Evolutionary conservation across 139 green algal species (phyloP), one percentile per base, ranked within the genome.

Genomic region (Tetradesmus obliquus): DNA sequence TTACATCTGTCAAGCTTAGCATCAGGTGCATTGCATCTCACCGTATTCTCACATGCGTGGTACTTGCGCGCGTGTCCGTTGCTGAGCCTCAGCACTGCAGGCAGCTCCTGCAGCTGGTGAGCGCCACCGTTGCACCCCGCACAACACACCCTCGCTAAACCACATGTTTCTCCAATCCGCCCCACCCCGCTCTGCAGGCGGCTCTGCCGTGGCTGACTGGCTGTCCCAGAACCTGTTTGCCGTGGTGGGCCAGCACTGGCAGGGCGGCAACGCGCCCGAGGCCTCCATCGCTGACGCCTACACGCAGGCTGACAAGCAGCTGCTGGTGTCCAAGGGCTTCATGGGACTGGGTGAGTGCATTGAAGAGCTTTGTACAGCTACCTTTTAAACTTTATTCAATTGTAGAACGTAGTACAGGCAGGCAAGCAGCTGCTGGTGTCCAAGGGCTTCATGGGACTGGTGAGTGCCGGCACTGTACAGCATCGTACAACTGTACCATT

Each of bases 401-500:
- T 76, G 15, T 76, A 24, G 9, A 6, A 62, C n/a, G 83, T 57
- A 57, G 6, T 55, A 51, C 91, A 89, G 51, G 94, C 95, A 15
- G 96, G 98, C 86, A 90, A 89, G 80, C 91, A 94, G 88, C 93
- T 98, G 86, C 93, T 98, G 88, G 22, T 90, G 15, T 92, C 93
- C 51, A 96, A 96, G 86, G 86, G 97, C 45, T 98, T 99, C 88
- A 95, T 98, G 92, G 97, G 96, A 54, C 92, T 97, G 88, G 94
- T 90, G 55, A 79, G 91, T 79, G 0, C 71, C 8, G 58, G 2
- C 4, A 7, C 13, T 66, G 57, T 66, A 9, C 0, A 13, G 57
- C 57, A 66, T 45, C 32, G 32, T 45, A 45, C 32, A 45, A 45
- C 32, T 45, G 32, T 45, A 45, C 32, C 32, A 45, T 45, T 45